Evolutionary conservation across 1,284 basidiomycete genomes (phyloP), one percentile per base, ranked within the genome.

Genomic region (Papiliotrema terrestris): DNA sequence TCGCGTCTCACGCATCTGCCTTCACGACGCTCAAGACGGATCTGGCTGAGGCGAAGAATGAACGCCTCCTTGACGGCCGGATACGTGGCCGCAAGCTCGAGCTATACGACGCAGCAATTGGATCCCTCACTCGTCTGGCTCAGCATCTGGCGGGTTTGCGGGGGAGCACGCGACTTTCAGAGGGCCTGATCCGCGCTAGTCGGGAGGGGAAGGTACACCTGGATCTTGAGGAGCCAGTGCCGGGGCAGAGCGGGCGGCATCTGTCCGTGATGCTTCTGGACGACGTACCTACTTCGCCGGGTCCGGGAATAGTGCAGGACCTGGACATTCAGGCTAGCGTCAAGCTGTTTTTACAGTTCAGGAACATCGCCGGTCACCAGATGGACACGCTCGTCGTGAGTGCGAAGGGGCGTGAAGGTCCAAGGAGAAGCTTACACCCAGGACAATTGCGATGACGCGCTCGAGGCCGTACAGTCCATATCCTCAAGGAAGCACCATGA

Each of bases 131-230:
- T 57, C 80, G 90, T 17, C 82, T 97, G 3, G 93, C 89, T 1
- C 93, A 97, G 68, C 92, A 96, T 77, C 76, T 96, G 41, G 91
- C 87, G 50, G 91, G 92, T 20, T 78, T 96, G 55, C 78, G 93
- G 45, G 86, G 88, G 56, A 88, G 91, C 0, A 91, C 88, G 2
- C 82, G 84, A 32, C 73, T 96, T 29, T 91, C 95, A 68, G 85
- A 87, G 56, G 88, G 92, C 48, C 75, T 96, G 35, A 84, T 87
- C 19, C 82, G 65, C 64, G 86, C 87, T 0, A 83, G 84, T 23
- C 75, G 82, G 8, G 82, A 85, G 11, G 83, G 81, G 25, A 82
- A 80, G 54, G 68, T 84, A 41, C 69, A 76, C 17, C 60, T 82
- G n/a, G 67, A 68, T 22, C 25, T 56, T 11, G 26, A 48, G 8